Percentiles rank a stretch among this genome's conserved stretches.
Conservation (phyloP, 2,329 filamentous ascomycete species). For the Trichoderma koningiopsis region DNA sequence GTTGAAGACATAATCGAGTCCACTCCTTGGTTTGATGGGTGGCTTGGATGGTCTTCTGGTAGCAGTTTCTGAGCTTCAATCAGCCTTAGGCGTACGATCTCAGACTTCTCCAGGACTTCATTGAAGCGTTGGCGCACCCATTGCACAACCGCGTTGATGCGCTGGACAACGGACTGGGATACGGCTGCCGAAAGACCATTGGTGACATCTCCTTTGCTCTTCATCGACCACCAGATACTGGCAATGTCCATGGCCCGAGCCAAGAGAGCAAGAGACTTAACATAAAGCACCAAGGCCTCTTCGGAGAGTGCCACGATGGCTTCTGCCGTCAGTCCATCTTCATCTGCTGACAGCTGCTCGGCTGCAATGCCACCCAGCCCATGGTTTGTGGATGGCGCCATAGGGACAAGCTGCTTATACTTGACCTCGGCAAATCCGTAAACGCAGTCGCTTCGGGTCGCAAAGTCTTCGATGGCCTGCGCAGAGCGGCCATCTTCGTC, state of each 20-base stretch:
- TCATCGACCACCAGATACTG: conserved; percentile 85
- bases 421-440: conserved; percentile 98
- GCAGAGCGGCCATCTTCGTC: conserved; percentile 82
- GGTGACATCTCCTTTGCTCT: conserved; percentile 64
- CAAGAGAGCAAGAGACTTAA: conserved; percentile 87
- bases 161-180: conserved; percentile 58
- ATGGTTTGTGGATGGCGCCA: conserved; percentile 76
- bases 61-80: conserved; percentile 82
- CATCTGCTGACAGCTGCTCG: conserved; percentile 58
- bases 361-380: conserved; percentile 64
- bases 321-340: conserved; percentile 81
- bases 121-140: conserved; percentile 96
- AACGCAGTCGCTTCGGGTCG: conserved; percentile 91
- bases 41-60: conserved; percentile 80
- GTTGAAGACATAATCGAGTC: conserved; percentile 59
- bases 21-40: conserved; percentile 74
- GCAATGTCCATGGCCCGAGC: conserved; percentile 96
- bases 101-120: conserved; percentile 93
- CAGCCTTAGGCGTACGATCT: conserved; percentile 86
- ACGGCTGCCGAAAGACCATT: conserved; percentile 43
- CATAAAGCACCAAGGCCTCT: conserved; percentile 92
- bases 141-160: conserved; percentile 92
- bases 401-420: conserved; percentile 92
- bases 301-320: conserved; percentile 86
- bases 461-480: conserved; percentile 85